A percentile compares a stretch with the other conserved stretches of the same genome.
Conservation (phyloP, 345 rosid species). For the Gossypium bickii region DNA sequence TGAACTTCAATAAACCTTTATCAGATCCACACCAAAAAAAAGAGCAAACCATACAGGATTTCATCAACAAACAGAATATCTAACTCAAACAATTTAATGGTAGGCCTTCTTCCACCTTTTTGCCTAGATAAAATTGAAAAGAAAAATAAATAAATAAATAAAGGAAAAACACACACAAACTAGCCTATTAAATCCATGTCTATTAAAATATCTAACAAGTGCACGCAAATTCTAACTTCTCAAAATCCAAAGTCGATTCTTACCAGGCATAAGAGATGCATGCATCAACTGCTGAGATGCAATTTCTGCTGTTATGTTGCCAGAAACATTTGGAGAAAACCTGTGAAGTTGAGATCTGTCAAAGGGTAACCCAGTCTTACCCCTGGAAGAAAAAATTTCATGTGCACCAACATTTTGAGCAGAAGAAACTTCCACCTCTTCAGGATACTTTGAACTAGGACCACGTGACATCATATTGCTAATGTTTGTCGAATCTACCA, state of each 20-base stretch:
- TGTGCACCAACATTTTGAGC: slow-evolving; percentile 25
- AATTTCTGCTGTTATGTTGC: slow-evolving; percentile 31
- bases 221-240: slow-evolving; percentile 5
- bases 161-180: too few species aligned
- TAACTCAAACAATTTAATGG: background rate
- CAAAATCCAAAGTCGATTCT: slow-evolving; percentile 12
- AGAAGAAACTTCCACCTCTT: slow-evolving; percentile 46
- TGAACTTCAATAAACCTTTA: slow-evolving; percentile 7
- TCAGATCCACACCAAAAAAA: background rate
- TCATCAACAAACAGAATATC: background rate
- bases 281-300: slow-evolving; percentile 32
- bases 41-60: background rate
- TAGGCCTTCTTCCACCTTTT: background rate
- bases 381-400: slow-evolving; percentile 37
- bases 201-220: background rate
- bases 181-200: background rate
- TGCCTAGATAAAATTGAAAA: background rate
- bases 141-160: background rate
- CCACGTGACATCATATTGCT: slow-evolving; percentile 18
- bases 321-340: slow-evolving; percentile 40
- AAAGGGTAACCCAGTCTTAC: slow-evolving; percentile 33
- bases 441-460: slow-evolving; percentile 26
- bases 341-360: slow-evolving; percentile 52
- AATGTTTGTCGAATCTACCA: slow-evolving; percentile 22
- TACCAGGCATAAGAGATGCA: slow-evolving; percentile 39